Conservation (phyloP, 148 eudicot species). For the Chenopodium suecicum region DNA sequence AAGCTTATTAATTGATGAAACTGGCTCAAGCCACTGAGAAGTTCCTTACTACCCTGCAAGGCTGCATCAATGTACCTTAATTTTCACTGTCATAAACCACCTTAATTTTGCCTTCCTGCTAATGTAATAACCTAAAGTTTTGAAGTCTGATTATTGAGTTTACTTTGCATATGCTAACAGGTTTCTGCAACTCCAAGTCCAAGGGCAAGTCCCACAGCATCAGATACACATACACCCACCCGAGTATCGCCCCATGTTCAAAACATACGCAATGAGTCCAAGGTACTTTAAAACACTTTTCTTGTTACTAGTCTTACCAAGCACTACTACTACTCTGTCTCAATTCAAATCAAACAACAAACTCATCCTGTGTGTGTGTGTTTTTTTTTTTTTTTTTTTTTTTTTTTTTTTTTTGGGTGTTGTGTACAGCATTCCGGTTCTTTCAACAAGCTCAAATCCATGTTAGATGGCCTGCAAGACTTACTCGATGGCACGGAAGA, state of each 20-base stretch:
- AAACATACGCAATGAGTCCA: constrained; percentile 12
- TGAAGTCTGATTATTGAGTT: neutral
- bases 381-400: no score
- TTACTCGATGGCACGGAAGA: constrained; percentile 25
- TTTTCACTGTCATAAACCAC: neutral
- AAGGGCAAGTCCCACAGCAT: neutral
- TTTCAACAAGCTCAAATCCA: constrained; percentile 37
- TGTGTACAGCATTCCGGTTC: constrained; percentile 31
- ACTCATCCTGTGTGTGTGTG: neutral
- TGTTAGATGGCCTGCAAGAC: constrained; percentile 31
- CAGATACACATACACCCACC: constrained; percentile 10
- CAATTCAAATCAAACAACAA: neutral
- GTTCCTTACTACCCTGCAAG: neutral
- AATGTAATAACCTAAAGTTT: neutral
- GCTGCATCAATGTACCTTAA: neutral
- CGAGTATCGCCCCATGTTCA: constrained; percentile 11
- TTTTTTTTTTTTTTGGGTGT: neutral
- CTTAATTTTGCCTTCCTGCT: neutral
- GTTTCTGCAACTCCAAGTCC: constrained; percentile 3
- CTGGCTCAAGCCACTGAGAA: neutral
- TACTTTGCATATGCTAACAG: constrained; percentile 7
- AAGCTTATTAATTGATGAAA: neutral
- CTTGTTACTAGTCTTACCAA: neutral
- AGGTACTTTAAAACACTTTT: neutral
- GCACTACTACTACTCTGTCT: neutral